phyloP scores from a whole-genome alignment of 495 filamentous ascomycete genomes.

The Platismatia glauca region DNA sequence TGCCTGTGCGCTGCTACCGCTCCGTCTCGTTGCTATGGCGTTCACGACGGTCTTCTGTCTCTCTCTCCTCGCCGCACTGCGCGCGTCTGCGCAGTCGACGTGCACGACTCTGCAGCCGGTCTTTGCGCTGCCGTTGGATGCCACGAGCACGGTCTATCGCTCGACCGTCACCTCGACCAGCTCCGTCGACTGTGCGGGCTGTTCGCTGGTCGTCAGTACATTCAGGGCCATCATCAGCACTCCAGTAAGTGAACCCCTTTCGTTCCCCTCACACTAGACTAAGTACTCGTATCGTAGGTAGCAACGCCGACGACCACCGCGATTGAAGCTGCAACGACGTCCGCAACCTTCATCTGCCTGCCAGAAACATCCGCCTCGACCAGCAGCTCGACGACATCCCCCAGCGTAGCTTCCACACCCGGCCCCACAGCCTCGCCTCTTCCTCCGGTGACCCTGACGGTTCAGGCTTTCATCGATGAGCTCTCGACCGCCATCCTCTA shows the following conservation, averaged over 20 bases:
- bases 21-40: background rate
- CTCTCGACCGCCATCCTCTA: constrained; percentile 18
- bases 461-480: constrained; percentile 14
- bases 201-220: constrained; percentile 10
- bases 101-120: constrained; percentile 15
- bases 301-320: constrained; percentile 3
- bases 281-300: background rate
- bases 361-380: constrained; percentile 1
- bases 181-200: constrained; percentile 11
- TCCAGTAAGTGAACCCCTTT: background rate
- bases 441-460: constrained; percentile 1
- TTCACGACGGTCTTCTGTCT: background rate
- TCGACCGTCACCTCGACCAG: constrained; percentile 6
- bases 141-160: constrained; percentile 9
- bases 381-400: background rate
- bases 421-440: constrained; percentile 10
- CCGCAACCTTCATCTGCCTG: background rate
- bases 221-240: background rate
- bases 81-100: background rate
- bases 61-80: background rate
- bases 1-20: background rate
- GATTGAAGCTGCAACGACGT: background rate
- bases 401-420: background rate
- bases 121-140: constrained; percentile 11
- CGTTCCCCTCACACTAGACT: background rate